Percentiles rank a stretch among this genome's conserved stretches.
Conservation (phyloP, 2,329 filamentous ascomycete genomes). For the Neonectria magnoliae region DNA sequence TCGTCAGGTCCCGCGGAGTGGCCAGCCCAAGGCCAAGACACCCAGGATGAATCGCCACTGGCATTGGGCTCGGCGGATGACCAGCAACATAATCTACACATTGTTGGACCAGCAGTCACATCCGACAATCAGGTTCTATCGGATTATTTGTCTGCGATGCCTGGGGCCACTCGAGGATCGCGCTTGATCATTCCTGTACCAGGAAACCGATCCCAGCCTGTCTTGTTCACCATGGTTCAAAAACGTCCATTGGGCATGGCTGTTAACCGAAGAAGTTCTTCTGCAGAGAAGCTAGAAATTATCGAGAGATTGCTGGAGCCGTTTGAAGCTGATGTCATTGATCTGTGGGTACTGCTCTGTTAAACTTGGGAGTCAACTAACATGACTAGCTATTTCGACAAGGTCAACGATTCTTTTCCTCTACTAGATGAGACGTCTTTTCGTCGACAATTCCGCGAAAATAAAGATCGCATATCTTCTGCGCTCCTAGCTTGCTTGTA, state of each 20-base stretch:
- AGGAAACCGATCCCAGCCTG: slow-evolving; percentile 48
- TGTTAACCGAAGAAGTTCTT: slow-evolving; percentile 47
- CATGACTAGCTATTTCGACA: slow-evolving; percentile 34
- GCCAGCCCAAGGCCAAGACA: slow-evolving; percentile 4
- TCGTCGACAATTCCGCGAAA: slow-evolving; percentile 55
- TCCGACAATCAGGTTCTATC: slow-evolving; percentile 69
- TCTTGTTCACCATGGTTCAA: slow-evolving; percentile 58
- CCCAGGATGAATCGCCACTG: slow-evolving; percentile 41
- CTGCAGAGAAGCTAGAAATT: slow-evolving; percentile 61
- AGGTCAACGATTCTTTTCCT: slow-evolving; percentile 69
- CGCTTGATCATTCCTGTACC: slow-evolving; percentile 46
- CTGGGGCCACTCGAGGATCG: slow-evolving; percentile 42
- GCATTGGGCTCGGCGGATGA: slow-evolving; percentile 48
- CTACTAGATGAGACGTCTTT: slow-evolving; percentile 67
- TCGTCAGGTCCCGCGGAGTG: slow-evolving; percentile 1
- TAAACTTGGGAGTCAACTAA: slow-evolving; percentile 14
- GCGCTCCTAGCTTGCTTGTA: slow-evolving; percentile 67
- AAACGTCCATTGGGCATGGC: slow-evolving; percentile 57
- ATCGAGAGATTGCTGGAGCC: slow-evolving; percentile 69
- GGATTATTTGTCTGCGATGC: slow-evolving; percentile 60
- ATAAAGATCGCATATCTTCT: slow-evolving; percentile 62
- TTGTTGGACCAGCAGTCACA: slow-evolving; percentile 68
- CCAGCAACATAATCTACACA: slow-evolving; percentile 58
- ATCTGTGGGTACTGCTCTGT: slow-evolving; percentile 49
- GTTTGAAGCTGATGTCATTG: slow-evolving; percentile 60